Percentiles rank a stretch among this genome's conserved stretches.
phyloP scores from a whole-genome alignment of 305 asterid genomes.

The Petunia hybrid region DNA sequence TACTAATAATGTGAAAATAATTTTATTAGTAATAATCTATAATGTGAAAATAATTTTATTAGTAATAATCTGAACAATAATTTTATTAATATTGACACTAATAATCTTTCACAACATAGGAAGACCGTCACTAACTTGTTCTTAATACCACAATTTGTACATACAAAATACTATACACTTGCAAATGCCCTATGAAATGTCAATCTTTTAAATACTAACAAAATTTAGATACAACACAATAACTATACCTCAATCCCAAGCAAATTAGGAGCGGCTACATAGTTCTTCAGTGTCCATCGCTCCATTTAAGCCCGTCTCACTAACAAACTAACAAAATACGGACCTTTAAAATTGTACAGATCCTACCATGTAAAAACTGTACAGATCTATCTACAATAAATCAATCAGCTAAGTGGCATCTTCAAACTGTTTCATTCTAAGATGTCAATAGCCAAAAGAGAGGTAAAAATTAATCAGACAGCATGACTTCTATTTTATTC shows the following conservation, averaged over 20 bases:
- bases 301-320: background rate
- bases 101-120: background rate
- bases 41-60: too few relatives aligned
- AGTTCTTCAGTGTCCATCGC: background rate
- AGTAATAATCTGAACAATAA: background rate
- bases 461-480: background rate
- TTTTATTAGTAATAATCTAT: too few relatives aligned
- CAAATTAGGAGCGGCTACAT: background rate
- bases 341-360: background rate
- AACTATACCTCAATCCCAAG: conserved; percentile 1
- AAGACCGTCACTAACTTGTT: background rate
- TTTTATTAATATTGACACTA: background rate
- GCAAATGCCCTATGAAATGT: conserved; percentile 3
- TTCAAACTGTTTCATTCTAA: background rate
- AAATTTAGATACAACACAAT: background rate
- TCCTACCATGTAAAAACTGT: background rate
- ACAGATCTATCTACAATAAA: background rate
- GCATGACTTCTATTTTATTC: conserved; percentile 19
- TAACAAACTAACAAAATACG: background rate
- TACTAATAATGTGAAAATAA: too few relatives aligned
- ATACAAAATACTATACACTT: conserved; percentile 9
- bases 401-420: conserved; percentile 4
- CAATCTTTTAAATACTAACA: background rate
- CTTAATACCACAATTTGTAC: background rate
- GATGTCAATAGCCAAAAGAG: background rate